These are phyloP conservation scores for Colletotrichum neosansevieriae DNA, from an alignment of 2,329 filamentous ascomycete genomes.

Conservation along the genomic window DNA sequence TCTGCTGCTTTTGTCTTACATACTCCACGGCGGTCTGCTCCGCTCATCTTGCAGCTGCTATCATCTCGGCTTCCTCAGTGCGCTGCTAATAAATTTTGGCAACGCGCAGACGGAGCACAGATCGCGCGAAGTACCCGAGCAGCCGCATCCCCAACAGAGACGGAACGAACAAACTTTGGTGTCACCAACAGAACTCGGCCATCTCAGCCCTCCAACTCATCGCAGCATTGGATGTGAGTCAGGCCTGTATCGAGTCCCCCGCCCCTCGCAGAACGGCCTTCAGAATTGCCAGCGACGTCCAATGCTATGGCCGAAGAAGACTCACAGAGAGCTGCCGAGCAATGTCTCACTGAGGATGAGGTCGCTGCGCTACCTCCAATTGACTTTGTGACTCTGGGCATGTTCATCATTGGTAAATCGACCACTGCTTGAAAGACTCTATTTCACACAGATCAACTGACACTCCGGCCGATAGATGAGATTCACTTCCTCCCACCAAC, in stretches of 20 bases:
- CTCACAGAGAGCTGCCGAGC: conserved; percentile 6
- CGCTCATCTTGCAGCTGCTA: no score
- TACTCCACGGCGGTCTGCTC: no score
- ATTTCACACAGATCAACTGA: background rate
- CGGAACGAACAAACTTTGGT: background rate
- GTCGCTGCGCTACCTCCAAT: conserved; percentile 50
- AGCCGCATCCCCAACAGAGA: background rate
- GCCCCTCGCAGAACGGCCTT: background rate
- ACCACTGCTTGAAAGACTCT: background rate
- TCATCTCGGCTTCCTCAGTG: no score
- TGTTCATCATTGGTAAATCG: conserved; percentile 77
- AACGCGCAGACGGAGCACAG: no score
- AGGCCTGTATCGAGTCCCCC: background rate
- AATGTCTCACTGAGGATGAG: conserved; percentile 46
- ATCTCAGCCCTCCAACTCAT: background rate
- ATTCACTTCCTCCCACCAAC: conserved; percentile 85
- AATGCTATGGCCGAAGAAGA: conserved; percentile 17
- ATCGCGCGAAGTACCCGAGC: no score
- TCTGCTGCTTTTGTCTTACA: no score
- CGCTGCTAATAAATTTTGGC: no score
- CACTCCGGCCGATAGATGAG: conserved; percentile 73
- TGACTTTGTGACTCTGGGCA: conserved; percentile 78
- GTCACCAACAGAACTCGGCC: background rate
- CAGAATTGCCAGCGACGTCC: background rate
- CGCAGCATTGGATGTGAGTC: background rate